Evolutionary conservation across 2,329 filamentous ascomycete species (phyloP), one percentile per base, ranked within the genome.

Genomic region (Trichoderma gracile): DNA sequence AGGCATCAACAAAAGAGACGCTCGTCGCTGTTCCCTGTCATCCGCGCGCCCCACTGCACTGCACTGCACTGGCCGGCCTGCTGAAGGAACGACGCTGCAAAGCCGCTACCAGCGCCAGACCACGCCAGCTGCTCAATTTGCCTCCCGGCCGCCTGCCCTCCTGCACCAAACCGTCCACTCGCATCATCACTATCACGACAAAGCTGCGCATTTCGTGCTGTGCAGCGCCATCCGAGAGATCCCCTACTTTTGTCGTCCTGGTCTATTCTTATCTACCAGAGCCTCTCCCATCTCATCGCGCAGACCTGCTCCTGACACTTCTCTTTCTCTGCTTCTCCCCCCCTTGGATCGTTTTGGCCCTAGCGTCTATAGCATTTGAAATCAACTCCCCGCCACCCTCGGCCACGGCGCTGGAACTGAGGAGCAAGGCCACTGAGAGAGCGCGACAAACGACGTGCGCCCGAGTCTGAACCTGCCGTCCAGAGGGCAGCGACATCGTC

Each of bases 1-100:
- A 77, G 75, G 75, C 75, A 76, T 69, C 73, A 59, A 59, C 12
- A 38, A 27, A 47, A 59, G 50, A 56, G 14, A 43, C 45, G 10
- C 19, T 45, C 23, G 38, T 33, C 33, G 50, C 12, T 43, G n/a
- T 56, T 52, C 27, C 52, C 53, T 46, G 23, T n/a, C 58, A 53
- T 58, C 58, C 54, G 40, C n/a, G 3, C 14, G 64, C 64, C 54
- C 64, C 64, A 65, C 59, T 27, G 25, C 7, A 27, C 59, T 27
- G 25, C 7, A 27, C 25, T 27, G 25, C 25, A 27, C 25, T 30
- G 49, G 33, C 33, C 33, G 45, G 54, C 54, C 43, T 38, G 33
- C 33, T 50, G 33, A 33, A 30, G 38, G 53, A 50, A 50, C 43
- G 45, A 53, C 25, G 46, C 52, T 50, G 42, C 23, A 19, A 47